Conservation (phyloP, 2,329 filamentous ascomycete species). For the Penicillium occitanis region DNA sequence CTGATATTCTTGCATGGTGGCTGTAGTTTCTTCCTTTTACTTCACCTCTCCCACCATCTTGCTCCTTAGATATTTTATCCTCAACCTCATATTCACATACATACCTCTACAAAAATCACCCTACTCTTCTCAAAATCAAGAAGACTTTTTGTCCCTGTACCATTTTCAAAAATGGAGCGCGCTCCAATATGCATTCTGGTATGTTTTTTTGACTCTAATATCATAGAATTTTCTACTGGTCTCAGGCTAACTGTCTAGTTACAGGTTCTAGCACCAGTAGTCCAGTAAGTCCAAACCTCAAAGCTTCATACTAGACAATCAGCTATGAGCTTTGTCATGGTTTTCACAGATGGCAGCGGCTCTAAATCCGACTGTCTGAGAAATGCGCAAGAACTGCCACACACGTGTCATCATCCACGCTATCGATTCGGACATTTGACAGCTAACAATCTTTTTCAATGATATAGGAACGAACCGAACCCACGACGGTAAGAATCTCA, state of each 20-base stretch:
- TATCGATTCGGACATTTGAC: not conserved
- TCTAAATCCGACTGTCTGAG: no score
- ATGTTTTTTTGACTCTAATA: not conserved
- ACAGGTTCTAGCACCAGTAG: not conserved
- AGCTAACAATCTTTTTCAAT: not conserved
- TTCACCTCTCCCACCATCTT: not conserved
- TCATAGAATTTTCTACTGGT: not conserved
- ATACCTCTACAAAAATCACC: no score
- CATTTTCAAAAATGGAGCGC: not conserved
- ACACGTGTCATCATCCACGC: not conserved
- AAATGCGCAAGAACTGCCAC: not conserved
- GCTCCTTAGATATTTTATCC: not conserved
- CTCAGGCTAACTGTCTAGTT: not conserved
- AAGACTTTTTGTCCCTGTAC: no score
- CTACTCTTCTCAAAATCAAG: no score
- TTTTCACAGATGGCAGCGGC: no score
- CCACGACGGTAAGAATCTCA: not conserved
- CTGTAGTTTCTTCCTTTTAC: not conserved
- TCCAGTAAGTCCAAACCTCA: not conserved
- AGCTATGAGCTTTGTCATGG: no score
- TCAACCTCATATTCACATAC: no score
- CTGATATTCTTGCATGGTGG: not conserved
- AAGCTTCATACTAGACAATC: not conserved
- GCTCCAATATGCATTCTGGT: not conserved
- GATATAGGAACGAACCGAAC: not conserved